Evolutionary conservation across 148 eudicot species (phyloP), one percentile per base, ranked within the genome.

Genomic region (Fagopyrum tataricum): DNA sequence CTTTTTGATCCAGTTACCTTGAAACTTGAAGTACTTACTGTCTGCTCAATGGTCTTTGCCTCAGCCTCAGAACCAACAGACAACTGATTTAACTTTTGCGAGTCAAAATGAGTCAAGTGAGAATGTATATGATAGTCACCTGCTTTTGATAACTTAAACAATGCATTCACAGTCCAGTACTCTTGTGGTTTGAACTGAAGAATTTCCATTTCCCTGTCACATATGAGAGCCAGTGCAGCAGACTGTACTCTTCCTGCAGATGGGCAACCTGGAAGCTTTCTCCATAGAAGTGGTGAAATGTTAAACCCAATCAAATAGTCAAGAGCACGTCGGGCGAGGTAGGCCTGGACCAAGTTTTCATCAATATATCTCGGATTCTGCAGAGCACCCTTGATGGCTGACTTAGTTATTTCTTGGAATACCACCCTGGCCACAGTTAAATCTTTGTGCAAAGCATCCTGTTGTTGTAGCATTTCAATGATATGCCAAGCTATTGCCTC

Each of bases 401-500:
- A 79, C 77, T 95, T 93, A 43, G 96, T 95, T 68, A 95, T 90
- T 82, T 95, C 97, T 72, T 88, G 87, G 70, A 95, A 95, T 51
- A 90, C 96, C 71, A 95, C 98, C 82, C 98, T 88, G 39, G 90
- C 90, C 70, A 95, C 88, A 40, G 76, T 83, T 11, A 88, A 41
- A 82, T 84, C 83, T 62, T 85, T 78, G 70, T 49, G 86, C 66
- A 95, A 79, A 80, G 96, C 88, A 72, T 86, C 88, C 67, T 95
- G 96, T 76, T 95, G 98, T 76, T 81, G 85, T 84, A 95, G 77
- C 94, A 90, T 90, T 86, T 95, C 98, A 74, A 91, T 77, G 48
- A 91, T 90, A 81, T 95, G 98, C 98, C 98, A 95, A 64, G 98
- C 97, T 78, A 95, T 95, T 31, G 98, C 97, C 81, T 95, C 98